phyloP scores from a whole-genome alignment of 2,329 filamentous ascomycete species.

The Scleromitrula shiraiana region DNA sequence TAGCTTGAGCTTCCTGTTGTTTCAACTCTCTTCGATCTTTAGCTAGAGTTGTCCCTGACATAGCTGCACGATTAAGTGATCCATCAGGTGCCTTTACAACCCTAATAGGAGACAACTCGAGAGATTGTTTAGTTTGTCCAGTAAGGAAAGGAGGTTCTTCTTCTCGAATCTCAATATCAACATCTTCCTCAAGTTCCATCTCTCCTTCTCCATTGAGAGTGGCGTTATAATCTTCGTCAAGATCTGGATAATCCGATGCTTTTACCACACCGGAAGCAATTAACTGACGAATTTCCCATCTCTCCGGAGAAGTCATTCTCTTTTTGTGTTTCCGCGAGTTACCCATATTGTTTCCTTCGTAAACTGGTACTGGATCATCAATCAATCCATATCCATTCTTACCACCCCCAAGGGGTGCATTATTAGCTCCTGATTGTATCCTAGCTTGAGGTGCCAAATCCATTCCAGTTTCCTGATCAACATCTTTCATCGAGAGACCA shows the following conservation, averaged over 20 bases:
- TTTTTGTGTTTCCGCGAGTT: constrained; percentile 64
- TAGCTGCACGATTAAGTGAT: constrained; percentile 93
- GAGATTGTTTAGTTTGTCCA: constrained; percentile 91
- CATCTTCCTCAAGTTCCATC: constrained; percentile 89
- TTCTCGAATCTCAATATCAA: constrained; percentile 93
- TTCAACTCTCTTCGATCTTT: constrained; percentile 85
- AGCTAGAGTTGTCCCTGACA: constrained; percentile 81
- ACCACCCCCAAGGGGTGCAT: constrained; percentile 66
- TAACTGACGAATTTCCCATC: constrained; percentile 95
- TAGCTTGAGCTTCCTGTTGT: constrained; percentile 78
- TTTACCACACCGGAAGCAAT: constrained; percentile 93
- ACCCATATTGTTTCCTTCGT: constrained; percentile 49
- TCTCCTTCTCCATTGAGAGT: constrained; percentile 78
- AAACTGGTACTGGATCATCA: constrained; percentile 47
- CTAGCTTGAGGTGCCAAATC: constrained; percentile 73
- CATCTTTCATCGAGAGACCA: constrained; percentile 93
- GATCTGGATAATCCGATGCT: constrained; percentile 85
- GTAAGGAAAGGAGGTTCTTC: constrained; percentile 94
- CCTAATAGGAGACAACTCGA: constrained; percentile 90
- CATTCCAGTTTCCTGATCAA: constrained; percentile 80
- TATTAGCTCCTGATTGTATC: constrained; percentile 85
- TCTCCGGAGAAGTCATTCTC: constrained; percentile 88
- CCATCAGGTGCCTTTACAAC: constrained; percentile 97
- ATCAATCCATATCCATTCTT: constrained; percentile 48
- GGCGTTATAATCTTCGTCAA: constrained; percentile 89